Percentiles rank a stretch among this genome's conserved stretches.
These are phyloP conservation scores for Coprinellus aureogranulatus DNA, from an alignment of 768 basidiomycete species.

Conservation along the genomic window DNA sequence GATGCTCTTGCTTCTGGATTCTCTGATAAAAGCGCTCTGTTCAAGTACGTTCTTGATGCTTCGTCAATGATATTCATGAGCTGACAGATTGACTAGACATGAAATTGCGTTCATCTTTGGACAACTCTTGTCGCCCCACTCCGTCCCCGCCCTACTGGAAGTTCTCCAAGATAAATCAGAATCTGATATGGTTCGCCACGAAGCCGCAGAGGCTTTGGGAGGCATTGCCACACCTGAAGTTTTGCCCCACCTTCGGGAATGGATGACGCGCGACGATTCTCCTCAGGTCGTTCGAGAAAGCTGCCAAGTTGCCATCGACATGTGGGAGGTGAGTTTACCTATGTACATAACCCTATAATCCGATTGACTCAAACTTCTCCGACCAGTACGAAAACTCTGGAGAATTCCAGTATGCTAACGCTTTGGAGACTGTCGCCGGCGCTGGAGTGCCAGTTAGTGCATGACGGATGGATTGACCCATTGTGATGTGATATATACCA, in stretches of 20 bases:
- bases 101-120: conserved; percentile 99
- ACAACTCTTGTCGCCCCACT: conserved; percentile 85
- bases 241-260: conserved; percentile 80
- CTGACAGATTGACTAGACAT: conserved; percentile 52
- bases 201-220: conserved; percentile 98
- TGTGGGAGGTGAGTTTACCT: conserved; percentile 79
- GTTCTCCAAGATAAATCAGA: conserved; percentile 74
- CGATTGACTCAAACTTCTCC: conserved; percentile 2
- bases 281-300: conserved; percentile 92
- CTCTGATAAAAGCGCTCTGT: conserved; percentile 81
- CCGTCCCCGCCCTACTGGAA: conserved; percentile 78
- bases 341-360: neutral
- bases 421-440: conserved; percentile 20
- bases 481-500: no score
- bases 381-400: conserved; percentile 74
- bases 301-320: conserved; percentile 93
- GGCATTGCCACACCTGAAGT: conserved; percentile 94
- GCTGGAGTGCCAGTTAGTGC: conserved; percentile 9
- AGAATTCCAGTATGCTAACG: conserved; percentile 76
- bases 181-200: conserved; percentile 96
- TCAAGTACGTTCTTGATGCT: conserved; percentile 69
- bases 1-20: conserved; percentile 92
- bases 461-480: neutral
- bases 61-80: neutral
- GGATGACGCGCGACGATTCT: conserved; percentile 73